Base-by-base conservation (phyloP, 768 basidiomycete genomes). In the Erythrobasidium yunnanense region DNA sequence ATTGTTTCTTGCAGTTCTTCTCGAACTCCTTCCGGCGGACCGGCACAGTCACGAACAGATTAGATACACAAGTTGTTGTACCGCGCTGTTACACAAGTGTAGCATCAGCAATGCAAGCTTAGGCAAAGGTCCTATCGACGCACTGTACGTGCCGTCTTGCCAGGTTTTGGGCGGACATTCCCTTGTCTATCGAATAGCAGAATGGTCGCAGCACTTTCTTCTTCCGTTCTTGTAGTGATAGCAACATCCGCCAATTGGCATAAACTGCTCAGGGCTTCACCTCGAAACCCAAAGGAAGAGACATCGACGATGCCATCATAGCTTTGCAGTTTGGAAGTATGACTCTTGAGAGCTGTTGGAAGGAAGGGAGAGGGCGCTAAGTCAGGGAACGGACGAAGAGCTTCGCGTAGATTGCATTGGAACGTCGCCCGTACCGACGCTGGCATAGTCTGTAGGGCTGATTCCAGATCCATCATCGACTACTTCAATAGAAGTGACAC, bases 401-500 rank as follows among this genome's bases (percentile, higher is more conserved):
- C n/a, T n/a, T n/a, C n/a, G n/a, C n/a, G 30, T 15, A 20, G 42
- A 20, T 15, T 45, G 42, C 15, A 45, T 45, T 45, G 15, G 20
- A 35, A 62, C 34, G 27, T 17, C 15, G 1, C 25, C 33, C 84
- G 50, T 47, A 90, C 92, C 91, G 29, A 95, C 81, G 60, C 78
- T 82, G 8, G 84, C 83, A 74, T 88, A 84, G 75, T 96, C 88
- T 6, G 82, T 78, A 65, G 85, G 80, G 0, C 83, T 77, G 53
- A 99, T 90, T 0, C 95, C 95, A 63, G 79, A 81, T 0, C 93
- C 95, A 76, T 97, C 95, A 77, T 99, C 95, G 47, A 88, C 75
- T 30, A 97, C 87, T 73, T 99, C 91, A 65, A 97, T 80, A 1
- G 81, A 78, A 13, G 84, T 84, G 57, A 91, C 73, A 0, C 95